phyloP scores from a whole-genome alignment of 306 rosid species.

The Morella rubra region DNA sequence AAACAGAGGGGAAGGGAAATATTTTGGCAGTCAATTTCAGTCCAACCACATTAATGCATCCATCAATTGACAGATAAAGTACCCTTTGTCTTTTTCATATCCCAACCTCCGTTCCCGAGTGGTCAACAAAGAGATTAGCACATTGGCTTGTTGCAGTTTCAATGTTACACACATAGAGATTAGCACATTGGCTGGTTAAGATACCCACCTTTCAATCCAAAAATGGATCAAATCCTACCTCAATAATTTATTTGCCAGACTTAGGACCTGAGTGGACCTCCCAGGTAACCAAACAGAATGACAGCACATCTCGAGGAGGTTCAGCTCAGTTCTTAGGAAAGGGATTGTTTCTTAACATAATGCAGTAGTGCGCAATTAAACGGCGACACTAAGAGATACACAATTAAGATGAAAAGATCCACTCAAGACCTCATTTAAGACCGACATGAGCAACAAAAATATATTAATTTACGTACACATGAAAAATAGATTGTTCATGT shows the following conservation, averaged over 20 bases:
- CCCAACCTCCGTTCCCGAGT: not conserved
- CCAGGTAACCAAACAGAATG: too few species aligned
- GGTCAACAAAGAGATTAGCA: not conserved
- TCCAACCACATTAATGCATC: not conserved
- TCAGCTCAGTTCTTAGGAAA: not conserved
- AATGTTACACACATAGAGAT: not conserved
- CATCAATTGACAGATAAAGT: not conserved
- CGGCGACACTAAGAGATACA: too few species aligned
- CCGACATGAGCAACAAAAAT: too few species aligned
- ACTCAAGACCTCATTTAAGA: too few species aligned
- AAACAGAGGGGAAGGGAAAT: not conserved
- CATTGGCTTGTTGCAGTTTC: not conserved
- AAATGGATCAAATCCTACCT: not conserved
- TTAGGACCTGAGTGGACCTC: not conserved
- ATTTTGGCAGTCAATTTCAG: not conserved
- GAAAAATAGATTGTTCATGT: too few species aligned
- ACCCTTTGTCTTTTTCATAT: not conserved
- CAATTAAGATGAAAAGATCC: too few species aligned
- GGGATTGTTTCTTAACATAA: too few species aligned
- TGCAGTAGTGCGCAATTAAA: too few species aligned
- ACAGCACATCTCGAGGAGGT: not conserved
- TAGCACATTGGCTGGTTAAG: not conserved
- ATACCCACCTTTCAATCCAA: not conserved
- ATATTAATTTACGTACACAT: too few species aligned
- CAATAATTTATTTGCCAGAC: not conserved